A percentile compares a stretch with the other conserved stretches of the same genome.
Evolutionary conservation across 1,284 basidiomycete genomes (phyloP).

Genomic region (Mycena citricolor): DNA sequence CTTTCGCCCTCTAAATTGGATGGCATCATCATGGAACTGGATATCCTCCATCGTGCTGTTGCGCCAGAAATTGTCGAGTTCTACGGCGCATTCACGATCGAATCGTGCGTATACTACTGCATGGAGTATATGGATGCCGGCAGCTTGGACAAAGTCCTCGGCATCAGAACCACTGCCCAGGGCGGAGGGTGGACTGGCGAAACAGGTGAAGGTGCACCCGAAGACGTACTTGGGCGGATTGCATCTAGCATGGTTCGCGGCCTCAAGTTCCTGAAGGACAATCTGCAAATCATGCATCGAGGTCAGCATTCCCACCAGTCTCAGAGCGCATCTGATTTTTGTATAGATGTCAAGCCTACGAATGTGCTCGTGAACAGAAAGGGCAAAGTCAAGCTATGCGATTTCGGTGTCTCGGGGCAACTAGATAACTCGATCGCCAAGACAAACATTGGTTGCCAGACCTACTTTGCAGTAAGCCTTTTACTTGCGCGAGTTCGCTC

Average conservation of each 20-base stretch:
- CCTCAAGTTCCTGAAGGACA: conserved; percentile 93
- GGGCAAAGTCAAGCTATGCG: conserved; percentile 93
- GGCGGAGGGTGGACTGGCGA: conserved; percentile 23
- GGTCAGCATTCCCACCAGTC: conserved; percentile 44
- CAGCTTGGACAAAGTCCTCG: conserved; percentile 81
- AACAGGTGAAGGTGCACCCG: conserved; percentile 59
- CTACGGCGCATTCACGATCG: conserved; percentile 98
- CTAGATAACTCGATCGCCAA: conserved; percentile 95
- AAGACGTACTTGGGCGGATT: conserved; percentile 84
- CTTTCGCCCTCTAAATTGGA: conserved; percentile 93
- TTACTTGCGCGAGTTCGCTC: conserved; percentile 6
- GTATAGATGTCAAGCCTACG: conserved; percentile 94
- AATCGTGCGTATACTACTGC: conserved; percentile 98
- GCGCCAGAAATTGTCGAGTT: conserved; percentile 96
- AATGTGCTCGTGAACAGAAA: conserved; percentile 91
- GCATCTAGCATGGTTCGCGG: conserved; percentile 86
- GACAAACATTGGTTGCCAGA: conserved; percentile 98
- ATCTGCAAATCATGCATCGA: conserved; percentile 95
- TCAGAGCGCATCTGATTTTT: too few relatives aligned
- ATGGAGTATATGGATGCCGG: conserved; percentile 99
- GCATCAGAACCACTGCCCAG: conserved; percentile 28
- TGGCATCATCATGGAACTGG: conserved; percentile 98
- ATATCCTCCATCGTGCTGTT: conserved; percentile 92
- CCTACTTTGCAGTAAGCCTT: conserved; percentile 90
- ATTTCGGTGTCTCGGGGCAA: conserved; percentile 98